A percentile compares a stretch with the other conserved stretches of the same genome.
Conservation (phyloP, 1,284 basidiomycete genomes). For the Moesziomyces sp. region DNA sequence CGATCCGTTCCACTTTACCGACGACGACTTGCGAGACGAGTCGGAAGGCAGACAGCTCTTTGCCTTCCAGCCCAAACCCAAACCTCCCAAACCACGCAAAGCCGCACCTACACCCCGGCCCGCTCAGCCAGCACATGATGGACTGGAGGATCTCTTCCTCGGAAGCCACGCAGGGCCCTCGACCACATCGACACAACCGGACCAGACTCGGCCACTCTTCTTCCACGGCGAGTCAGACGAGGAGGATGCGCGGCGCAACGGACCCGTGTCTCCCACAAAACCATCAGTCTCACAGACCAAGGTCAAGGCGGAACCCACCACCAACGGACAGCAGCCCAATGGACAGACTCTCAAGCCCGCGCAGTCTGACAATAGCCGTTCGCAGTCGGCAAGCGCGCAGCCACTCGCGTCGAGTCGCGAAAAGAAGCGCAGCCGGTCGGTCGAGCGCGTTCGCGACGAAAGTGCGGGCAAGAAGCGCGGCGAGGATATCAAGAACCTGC, state of each 20-base stretch:
- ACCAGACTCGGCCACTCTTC: conserved; percentile 14
- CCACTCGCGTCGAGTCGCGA: background rate
- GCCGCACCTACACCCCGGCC: no score
- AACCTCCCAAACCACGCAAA: background rate
- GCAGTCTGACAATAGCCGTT: background rate
- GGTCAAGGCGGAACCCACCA: conserved; percentile 2
- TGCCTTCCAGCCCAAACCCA: conserved; percentile 15
- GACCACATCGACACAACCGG: background rate
- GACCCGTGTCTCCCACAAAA: background rate
- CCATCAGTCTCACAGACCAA: background rate
- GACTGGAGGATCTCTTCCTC: conserved; percentile 21
- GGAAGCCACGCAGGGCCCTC: conserved; percentile 1
- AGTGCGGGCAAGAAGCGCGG: conserved; percentile 4
- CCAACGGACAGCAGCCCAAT: no score
- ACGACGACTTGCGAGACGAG: conserved; percentile 14
- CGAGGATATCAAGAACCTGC: conserved; percentile 42
- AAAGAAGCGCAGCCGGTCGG: conserved; percentile 3
- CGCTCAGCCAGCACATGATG: background rate
- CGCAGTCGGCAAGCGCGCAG: background rate
- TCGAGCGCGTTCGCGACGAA: conserved; percentile 3
- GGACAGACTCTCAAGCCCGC: no score
- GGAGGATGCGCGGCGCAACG: conserved; percentile 17
- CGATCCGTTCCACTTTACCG: conserved; percentile 23
- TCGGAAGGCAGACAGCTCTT: background rate
- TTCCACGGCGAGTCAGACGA: conserved; percentile 14